These are phyloP conservation scores for Penicillium hesseltinei DNA, from an alignment of 2,329 filamentous ascomycete species.

Conservation along the genomic window DNA sequence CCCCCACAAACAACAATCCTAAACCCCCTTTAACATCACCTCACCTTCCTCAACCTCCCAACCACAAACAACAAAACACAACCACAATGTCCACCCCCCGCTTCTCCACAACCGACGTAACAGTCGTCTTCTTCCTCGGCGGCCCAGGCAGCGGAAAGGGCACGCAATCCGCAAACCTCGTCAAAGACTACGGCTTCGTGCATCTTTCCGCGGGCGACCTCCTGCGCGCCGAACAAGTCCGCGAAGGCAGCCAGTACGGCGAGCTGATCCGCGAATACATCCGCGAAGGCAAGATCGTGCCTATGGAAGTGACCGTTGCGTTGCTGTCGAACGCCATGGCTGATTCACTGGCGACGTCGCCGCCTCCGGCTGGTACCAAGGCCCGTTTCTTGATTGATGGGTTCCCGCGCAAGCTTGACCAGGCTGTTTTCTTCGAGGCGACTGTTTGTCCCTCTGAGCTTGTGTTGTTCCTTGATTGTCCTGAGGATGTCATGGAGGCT, in stretches of 20 bases:
- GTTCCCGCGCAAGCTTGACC: conserved; percentile 96
- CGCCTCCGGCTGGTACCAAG: conserved; percentile 43
- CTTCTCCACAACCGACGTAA: conserved; percentile 76
- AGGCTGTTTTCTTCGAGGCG: conserved; percentile 90
- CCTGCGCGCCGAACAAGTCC: conserved; percentile 87
- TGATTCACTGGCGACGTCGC: conserved; percentile 57
- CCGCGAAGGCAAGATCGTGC: conserved; percentile 90
- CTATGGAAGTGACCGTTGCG: conserved; percentile 97
- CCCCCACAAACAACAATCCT: conserved; percentile 48
- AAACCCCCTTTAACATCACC: not conserved
- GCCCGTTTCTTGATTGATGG: conserved; percentile 75
- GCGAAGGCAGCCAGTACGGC: conserved; percentile 82
- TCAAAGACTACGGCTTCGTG: conserved; percentile 82
- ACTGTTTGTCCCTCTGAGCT: conserved; percentile 78
- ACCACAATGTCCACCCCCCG: conserved; percentile 56
- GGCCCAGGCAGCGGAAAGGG: conserved; percentile 95
- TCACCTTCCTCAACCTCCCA: not conserved
- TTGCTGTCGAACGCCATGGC: conserved; percentile 92
- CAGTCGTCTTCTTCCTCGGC: conserved; percentile 95
- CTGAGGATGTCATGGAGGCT: conserved; percentile 82
- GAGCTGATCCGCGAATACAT: conserved; percentile 92
- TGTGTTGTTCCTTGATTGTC: conserved; percentile 92
- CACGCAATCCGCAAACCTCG: conserved; percentile 88
- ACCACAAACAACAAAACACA: not conserved
- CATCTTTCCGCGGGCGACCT: conserved; percentile 94